Conservation (phyloP, 306 rosid genomes). For the Fagus crenata region DNA sequence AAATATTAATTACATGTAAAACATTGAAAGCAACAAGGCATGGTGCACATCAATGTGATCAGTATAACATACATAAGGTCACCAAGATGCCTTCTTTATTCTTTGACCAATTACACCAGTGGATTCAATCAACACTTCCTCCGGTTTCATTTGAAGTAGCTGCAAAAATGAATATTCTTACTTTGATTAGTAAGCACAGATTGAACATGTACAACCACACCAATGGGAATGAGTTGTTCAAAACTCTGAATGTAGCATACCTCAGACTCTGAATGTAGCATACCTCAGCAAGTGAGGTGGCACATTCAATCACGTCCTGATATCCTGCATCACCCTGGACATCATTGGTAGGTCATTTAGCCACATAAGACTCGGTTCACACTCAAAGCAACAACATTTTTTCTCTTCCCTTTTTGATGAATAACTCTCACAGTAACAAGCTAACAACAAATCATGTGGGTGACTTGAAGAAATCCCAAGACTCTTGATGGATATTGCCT, state of each 20-base stretch:
- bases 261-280: too few relatives aligned
- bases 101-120: constrained; percentile 93
- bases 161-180: constrained; percentile 34
- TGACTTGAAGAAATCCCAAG: constrained; percentile 5
- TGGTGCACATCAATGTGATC: constrained; percentile 13
- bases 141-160: constrained; percentile 69
- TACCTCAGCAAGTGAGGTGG: constrained; percentile 65
- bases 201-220: background rate
- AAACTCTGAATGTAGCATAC: constrained; percentile 17
- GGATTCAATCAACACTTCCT: constrained; percentile 79
- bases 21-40: constrained; percentile 12
- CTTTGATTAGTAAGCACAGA: constrained; percentile 10
- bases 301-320: constrained; percentile 67
- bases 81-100: constrained; percentile 67
- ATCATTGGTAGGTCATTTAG: constrained; percentile 31
- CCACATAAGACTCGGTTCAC: constrained; percentile 7
- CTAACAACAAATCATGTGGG: background rate
- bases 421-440: constrained; percentile 2
- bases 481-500: background rate
- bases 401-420: background rate
- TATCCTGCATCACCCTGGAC: constrained; percentile 91
- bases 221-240: constrained; percentile 6
- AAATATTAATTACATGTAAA: constrained; percentile 14
- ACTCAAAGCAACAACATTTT: background rate
- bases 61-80: constrained; percentile 17